Base-by-base conservation (phyloP, 2,329 filamentous ascomycete genomes). In the Ceratocystis albifundus region DNA sequence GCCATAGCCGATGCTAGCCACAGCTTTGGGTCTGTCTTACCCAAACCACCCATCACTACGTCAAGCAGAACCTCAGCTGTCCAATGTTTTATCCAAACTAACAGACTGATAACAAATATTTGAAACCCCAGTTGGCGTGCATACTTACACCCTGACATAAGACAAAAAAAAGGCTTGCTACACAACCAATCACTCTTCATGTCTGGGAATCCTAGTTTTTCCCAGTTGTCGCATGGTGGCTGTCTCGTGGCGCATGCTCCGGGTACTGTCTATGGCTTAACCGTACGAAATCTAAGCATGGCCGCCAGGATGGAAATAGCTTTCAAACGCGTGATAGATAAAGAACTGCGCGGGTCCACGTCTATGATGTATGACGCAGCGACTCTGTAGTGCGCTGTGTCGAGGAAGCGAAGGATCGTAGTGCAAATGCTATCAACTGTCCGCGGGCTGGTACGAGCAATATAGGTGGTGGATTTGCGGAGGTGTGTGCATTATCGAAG, bases 401-500 rank as follows among this genome's bases (percentile, higher is more conserved):
- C 4, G 76, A 79, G 22, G 83, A 85, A 74, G 80, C 80, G 65
- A 81, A 84, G 75, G 74, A 74, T 67, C 77, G 82, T 45, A 82
- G 83, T 1, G 83, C 83, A 5, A 86, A 86, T 71, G 83, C 83
- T 25, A 74, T 85, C 69, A 81, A 86, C 69, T 81, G 80, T 63
- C 73, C 85, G 69, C 77, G 82, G 55, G 85, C 85, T 70, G 83
- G 86, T 70, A 77, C 80, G 3, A 59, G 53, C 17, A 28, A 53
- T 25, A 10, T 59, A 1, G 28, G 20, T 53, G 28, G 20, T 53
- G 48, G 48, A 5, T 53, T 53, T 15, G 3, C 48, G 2, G 3
- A 28, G 22, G 48, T 53, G 22, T 50, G 20, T 50, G 46, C 46
- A 50, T 32, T 50, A 25, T 50, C 3, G 48, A 3, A 53, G 10